Evolutionary conservation across 1,284 basidiomycete genomes (phyloP).

Genomic region (Cryptococcus sp.): DNA sequence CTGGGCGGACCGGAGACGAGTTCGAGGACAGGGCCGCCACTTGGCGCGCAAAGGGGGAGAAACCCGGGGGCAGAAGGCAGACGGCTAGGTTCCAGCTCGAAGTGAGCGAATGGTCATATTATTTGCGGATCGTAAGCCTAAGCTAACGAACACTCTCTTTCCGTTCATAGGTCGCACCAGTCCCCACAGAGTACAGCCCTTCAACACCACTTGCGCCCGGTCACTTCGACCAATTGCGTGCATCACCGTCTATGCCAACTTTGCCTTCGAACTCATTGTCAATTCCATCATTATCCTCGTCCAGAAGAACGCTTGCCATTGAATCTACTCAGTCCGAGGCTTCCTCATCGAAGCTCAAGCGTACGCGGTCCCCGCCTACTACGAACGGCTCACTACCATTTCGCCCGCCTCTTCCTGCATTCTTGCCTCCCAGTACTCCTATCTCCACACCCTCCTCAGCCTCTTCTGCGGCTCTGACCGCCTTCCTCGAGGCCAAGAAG

Average conservation of each 20-base stretch:
- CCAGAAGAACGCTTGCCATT: background rate
- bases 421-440: background rate
- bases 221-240: constrained; percentile 3
- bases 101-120: constrained; percentile 10
- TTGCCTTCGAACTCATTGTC: background rate
- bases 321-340: background rate
- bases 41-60: constrained; percentile 35
- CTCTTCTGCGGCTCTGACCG: constrained; percentile 30
- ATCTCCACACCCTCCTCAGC: constrained; percentile 10
- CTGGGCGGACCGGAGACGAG: constrained; percentile 27
- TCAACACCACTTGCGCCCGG: constrained; percentile 11
- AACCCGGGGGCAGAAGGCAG: constrained; percentile 31
- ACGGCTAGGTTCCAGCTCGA: constrained; percentile 20
- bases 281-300: background rate
- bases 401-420: constrained; percentile 4
- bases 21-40: constrained; percentile 32
- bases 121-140: background rate
- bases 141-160: background rate
- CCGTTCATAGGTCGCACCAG: background rate
- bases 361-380: background rate
- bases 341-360: background rate
- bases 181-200: background rate
- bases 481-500: constrained; percentile 40
- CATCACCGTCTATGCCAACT: constrained; percentile 12
- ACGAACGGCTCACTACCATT: background rate